Base-by-base conservation (phyloP, 345 rosid species). In the Moricandia arvensis region DNA sequence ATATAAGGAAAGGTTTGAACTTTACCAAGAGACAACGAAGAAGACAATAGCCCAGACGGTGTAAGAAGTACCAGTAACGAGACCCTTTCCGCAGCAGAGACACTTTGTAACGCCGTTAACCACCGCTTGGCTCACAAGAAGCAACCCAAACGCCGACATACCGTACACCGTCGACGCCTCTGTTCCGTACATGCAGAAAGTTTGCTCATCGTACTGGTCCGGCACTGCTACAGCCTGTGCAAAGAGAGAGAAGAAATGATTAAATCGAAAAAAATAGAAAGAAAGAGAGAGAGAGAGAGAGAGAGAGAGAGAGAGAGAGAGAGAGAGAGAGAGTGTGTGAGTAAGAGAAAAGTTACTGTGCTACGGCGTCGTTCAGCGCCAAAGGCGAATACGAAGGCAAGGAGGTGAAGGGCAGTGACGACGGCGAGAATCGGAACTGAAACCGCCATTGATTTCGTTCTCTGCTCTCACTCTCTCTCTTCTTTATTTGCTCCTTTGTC, bases 291-390 rank as follows among this genome's bases (percentile, higher is more conserved):
- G n/a, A n/a, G n/a, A n/a, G n/a, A n/a, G n/a, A n/a, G n/a, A n/a
- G n/a, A n/a, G n/a, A n/a, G n/a, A n/a, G n/a, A n/a, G n/a, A n/a
- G n/a, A n/a, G n/a, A n/a, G n/a, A n/a, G n/a, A n/a, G n/a, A n/a
- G n/a, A n/a, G n/a, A n/a, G n/a, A 72, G 13, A 54, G 2, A 17
- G 27, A 47, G 53, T 16, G 49, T 41, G 49, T n/a, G 53, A 10
- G 34, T 62, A 73, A 68, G 68, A 27, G 71, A 60, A 63, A 31
- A 63, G 41, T 85, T n/a, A 94, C 98, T 4, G 80, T 78, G 92
- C 97, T 89, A 34, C 99, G 99, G 81, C 99, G 97, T 64, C 90
- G 90, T 69, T 92, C 99, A 47, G 97, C 97, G 27, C 99, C 99
- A 69, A 95, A 77, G 79, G 99, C 97, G 78, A 91, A 80, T 72